Base-by-base conservation (phyloP, 768 basidiomycete genomes). In the Pulveroboletus sp. region DNA sequence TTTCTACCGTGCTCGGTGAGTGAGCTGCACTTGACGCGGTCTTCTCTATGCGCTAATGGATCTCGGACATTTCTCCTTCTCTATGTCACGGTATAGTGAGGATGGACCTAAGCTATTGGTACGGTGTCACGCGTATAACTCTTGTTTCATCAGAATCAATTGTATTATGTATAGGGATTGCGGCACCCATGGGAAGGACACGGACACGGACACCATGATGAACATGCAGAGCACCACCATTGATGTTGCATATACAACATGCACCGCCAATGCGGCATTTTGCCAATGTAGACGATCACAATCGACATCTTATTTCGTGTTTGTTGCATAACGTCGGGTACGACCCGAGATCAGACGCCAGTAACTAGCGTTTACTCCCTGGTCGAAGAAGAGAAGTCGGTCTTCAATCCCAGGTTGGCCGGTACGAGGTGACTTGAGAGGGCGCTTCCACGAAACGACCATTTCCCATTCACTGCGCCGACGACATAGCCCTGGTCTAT, bases 1-100 rank as follows among this genome's bases (percentile, higher is more conserved):
- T 66, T 95, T 97, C 76, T 97, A 94, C 72, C 84, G 94, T 48
- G 87, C 89, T 55, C 77, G 92, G 94, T 95, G 61, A 92, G 94
- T 95, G 61, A 63, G 87, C 76, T 9, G 1, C 25, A n/a, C 24
- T 10, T 8, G 40, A 21, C 16, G 33, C 24, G 11, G n/a, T 25
- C 39, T 24, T 31, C 24, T 40, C 36, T 52, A 12, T 7, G 11
- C 12, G 14, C 32, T 53, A 36, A 53, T 20, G 21, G 5, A 19
- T 39, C 35, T 14, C 40, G 48, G 39, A 12, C 47, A 41, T 24
- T 41, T 21, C 2, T 19, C 43, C n/a, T 8, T 39, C 50, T 16
- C 6, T 36, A 25, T 43, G 55, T 32, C 12, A 16, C 14, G 17
- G 4, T 51, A 3, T 58, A 90, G 88, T 58, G 78, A 90, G 75